Percentiles rank a stretch among this genome's conserved stretches.
phyloP scores from a whole-genome alignment of 2,329 filamentous ascomycete genomes.

The Calonectria pseudoreteaudii region DNA sequence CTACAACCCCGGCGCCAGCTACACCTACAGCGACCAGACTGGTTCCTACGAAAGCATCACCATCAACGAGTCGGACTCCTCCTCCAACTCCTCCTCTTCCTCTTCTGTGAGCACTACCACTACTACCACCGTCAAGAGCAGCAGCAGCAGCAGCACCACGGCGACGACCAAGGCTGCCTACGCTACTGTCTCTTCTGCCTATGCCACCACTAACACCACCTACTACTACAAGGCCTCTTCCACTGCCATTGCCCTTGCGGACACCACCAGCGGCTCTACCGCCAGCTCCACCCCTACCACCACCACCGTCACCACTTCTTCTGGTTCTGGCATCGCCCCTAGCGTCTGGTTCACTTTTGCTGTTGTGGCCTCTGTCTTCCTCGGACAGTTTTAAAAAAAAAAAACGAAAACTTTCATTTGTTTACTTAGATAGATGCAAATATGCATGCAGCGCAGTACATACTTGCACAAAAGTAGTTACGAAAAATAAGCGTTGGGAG shows the following conservation, averaged over 20 bases:
- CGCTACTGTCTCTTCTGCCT: not conserved
- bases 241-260: not conserved
- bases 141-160: constrained; percentile 1
- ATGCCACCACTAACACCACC: not conserved
- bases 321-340: not conserved
- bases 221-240: not conserved
- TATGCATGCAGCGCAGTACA: not conserved
- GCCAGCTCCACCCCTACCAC: not conserved
- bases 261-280: not conserved
- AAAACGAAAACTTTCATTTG: not conserved
- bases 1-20: constrained; percentile 58
- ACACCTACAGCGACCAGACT: constrained; percentile 60
- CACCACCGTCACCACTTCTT: not conserved
- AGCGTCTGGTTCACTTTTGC: not conserved
- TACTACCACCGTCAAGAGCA: not conserved
- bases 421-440: not conserved
- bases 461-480: not conserved
- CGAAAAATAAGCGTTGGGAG: not conserved
- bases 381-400: not conserved
- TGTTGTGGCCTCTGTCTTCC: not conserved
- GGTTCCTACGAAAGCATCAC: constrained; percentile 64
- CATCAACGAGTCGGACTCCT: constrained; percentile 43
- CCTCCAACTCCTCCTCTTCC: not conserved
- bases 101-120: constrained; percentile 3
- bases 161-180: not conserved